A percentile compares a stretch with the other conserved stretches of the same genome.
These are phyloP conservation scores for Saussurea involucrata DNA, from an alignment of 129 eudicot species.

Conservation along the genomic window DNA sequence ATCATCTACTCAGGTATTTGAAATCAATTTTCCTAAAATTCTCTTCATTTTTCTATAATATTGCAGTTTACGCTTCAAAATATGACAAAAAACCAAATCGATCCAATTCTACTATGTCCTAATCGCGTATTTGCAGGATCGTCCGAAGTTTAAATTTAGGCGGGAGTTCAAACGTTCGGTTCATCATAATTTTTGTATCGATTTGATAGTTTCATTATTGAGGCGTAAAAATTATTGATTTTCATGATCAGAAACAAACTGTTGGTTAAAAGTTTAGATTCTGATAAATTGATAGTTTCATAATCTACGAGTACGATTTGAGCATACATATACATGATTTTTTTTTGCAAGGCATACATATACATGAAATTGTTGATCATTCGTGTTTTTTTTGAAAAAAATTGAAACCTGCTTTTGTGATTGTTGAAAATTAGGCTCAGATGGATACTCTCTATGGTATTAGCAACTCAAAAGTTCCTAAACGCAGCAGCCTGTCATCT, in stretches of 20 bases:
- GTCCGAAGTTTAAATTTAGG: conserved; percentile 29
- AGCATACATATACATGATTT: background rate
- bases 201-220: background rate
- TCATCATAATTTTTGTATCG: background rate
- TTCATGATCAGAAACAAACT: background rate
- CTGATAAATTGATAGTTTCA: conserved; percentile 6
- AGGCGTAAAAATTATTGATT: conserved; percentile 10
- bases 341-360: too few species aligned
- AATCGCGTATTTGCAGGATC: conserved; percentile 15
- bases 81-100: background rate
- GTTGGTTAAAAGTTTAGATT: background rate
- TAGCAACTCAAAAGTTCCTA: conserved; percentile 31
- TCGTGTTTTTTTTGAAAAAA: background rate
- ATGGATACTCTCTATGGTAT: conserved; percentile 39
- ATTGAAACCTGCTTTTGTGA: background rate
- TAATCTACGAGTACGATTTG: conserved; percentile 10
- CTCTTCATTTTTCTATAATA: background rate
- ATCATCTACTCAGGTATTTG: conserved; percentile 16
- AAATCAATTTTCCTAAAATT: conserved; percentile 17
- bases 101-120: background rate
- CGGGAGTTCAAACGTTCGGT: conserved; percentile 26
- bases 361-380: conserved; percentile 5
- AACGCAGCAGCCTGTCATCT: conserved; percentile 38
- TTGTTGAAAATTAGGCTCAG: conserved; percentile 19
- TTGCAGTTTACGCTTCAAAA: background rate